Evolutionary conservation across 176 grass and related monocot genomes (phyloP).

Genomic region (Oryza punctata): DNA sequence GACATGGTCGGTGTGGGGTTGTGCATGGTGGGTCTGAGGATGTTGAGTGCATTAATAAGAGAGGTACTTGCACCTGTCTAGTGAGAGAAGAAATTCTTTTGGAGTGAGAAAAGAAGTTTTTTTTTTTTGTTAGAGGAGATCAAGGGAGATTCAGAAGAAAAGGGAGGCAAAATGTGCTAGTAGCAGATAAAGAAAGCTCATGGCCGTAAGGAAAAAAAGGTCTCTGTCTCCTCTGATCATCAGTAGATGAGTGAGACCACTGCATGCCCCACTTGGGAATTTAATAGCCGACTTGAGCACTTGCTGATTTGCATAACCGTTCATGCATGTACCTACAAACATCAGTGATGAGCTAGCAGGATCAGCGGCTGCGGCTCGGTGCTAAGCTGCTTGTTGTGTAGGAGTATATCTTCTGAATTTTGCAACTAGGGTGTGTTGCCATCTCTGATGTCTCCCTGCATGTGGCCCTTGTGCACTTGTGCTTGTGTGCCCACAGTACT

Average conservation of each 20-base stretch:
- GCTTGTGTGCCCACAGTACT: neutral
- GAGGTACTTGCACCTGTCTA: neutral
- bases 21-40: conserved; percentile 29
- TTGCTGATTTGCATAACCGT: neutral
- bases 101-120: neutral
- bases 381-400: neutral
- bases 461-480: neutral
- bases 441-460: neutral
- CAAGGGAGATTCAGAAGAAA: neutral
- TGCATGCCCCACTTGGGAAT: conserved; percentile 11
- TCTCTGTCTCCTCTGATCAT: conserved; percentile 9
- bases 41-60: conserved; percentile 41
- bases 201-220: neutral
- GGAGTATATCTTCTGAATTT: neutral
- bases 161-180: neutral
- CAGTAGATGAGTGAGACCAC: conserved; percentile 13
- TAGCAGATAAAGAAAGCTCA: neutral
- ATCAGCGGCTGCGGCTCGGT: neutral
- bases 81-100: neutral
- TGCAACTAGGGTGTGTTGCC: neutral
- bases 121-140: neutral
- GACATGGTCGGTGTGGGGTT: conserved; percentile 30
- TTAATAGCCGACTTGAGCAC: conserved; percentile 35
- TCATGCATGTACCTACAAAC: neutral
- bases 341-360: neutral